phyloP scores from a whole-genome alignment of 352 stramenopile species.

The Pythium angustatum region DNA sequence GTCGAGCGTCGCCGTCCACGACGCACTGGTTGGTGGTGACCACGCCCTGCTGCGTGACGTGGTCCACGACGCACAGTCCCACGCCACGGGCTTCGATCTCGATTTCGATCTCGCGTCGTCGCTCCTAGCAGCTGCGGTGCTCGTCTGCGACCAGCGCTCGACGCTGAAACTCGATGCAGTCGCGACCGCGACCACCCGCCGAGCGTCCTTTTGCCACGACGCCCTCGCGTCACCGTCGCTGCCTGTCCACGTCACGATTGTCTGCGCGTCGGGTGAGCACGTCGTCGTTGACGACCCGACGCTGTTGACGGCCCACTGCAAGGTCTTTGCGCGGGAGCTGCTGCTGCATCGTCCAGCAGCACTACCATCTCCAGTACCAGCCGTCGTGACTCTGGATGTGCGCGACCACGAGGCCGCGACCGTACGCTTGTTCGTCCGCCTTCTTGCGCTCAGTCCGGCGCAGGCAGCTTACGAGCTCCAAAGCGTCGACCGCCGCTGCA shows the following conservation, averaged over 20 bases:
- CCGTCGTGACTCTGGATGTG: not conserved
- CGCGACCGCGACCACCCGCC: conserved; percentile 7
- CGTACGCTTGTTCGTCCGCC: not conserved
- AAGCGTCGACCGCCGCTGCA: not conserved
- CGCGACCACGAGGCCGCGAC: not conserved
- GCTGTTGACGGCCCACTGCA: not conserved
- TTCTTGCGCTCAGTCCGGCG: conserved; percentile 16
- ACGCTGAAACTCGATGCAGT: conserved; percentile 38
- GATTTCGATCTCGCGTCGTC: conserved; percentile 32
- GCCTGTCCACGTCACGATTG: conserved; percentile 1
- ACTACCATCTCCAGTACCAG: not conserved
- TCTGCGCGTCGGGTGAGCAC: not conserved
- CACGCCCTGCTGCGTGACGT: conserved; percentile 28
- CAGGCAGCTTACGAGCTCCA: conserved; percentile 21
- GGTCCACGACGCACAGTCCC: too few species aligned
- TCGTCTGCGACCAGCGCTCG: conserved; percentile 39
- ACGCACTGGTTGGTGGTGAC: conserved; percentile 11
- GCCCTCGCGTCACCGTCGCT: not conserved
- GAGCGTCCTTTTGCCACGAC: conserved; percentile 1
- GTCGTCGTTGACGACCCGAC: not conserved
- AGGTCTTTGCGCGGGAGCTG: conserved; percentile 4
- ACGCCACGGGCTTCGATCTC: too few species aligned
- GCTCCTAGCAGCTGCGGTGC: conserved; percentile 30
- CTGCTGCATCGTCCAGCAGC: not conserved
- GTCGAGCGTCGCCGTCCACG: conserved; percentile 25